phyloP scores from a whole-genome alignment of 2,329 filamentous ascomycete species.

The Aureobasidium sp. region DNA sequence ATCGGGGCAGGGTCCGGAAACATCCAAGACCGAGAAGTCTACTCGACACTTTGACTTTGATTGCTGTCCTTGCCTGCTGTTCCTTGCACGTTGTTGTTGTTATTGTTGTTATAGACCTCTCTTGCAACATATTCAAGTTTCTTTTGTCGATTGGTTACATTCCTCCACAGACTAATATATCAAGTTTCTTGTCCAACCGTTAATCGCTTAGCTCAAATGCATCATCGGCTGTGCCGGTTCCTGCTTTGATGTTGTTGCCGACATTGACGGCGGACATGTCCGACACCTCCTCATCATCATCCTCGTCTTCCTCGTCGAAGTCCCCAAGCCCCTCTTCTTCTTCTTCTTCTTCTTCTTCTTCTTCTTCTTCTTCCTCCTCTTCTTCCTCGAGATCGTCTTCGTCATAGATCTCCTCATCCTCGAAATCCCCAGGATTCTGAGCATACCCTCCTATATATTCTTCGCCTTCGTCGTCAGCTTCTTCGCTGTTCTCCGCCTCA shows the following conservation, averaged over 20 bases:
- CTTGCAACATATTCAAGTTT: not conserved
- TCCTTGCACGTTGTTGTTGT: no score
- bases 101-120: no score
- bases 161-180: not conserved
- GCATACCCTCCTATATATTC: not conserved
- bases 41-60: no score
- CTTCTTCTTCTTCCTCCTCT: constrained; percentile 9
- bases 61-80: no score
- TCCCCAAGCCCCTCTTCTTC: not conserved
- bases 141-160: not conserved
- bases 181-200: not conserved
- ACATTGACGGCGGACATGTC: constrained; percentile 3
- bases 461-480: constrained; percentile 5
- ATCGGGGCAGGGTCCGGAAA: no score
- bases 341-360: not conserved
- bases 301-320: constrained; percentile 10
- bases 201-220: constrained; percentile 20
- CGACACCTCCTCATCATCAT: not conserved
- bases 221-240: constrained; percentile 19
- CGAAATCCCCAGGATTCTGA: constrained; percentile 2
- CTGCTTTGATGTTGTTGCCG: constrained; percentile 17
- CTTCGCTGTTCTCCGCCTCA: not conserved
- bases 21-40: no score
- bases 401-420: not conserved
- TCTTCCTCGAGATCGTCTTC: constrained; percentile 1